Percentiles rank a stretch among this genome's conserved stretches.
Evolutionary conservation across 805 yeast species (phyloP).

Genomic region (Wickerhamomyces strasburgensis): DNA sequence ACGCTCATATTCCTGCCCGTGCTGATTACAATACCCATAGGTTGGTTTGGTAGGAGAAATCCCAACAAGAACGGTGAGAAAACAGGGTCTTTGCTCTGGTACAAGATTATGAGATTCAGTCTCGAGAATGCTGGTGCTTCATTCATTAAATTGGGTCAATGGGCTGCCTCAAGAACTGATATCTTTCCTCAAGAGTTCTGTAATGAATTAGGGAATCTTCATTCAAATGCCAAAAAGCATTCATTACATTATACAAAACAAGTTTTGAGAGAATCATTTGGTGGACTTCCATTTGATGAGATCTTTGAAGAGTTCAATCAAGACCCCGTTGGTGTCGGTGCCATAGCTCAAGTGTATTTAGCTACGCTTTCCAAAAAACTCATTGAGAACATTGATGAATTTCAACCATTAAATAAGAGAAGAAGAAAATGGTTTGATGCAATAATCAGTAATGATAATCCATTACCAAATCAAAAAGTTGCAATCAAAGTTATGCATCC

Average conservation of each 20-base stretch:
- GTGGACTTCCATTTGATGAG: constrained; percentile 50
- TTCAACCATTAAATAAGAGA: constrained; percentile 18
- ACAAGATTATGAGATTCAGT: constrained; percentile 50
- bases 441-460: constrained; percentile 11
- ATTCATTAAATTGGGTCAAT: constrained; percentile 88
- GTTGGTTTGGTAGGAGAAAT: constrained; percentile 26
- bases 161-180: constrained; percentile 98
- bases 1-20: constrained; percentile 67
- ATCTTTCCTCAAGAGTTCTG: constrained; percentile 80
- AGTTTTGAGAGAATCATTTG: constrained; percentile 55
- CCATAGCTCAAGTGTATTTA: constrained; percentile 92
- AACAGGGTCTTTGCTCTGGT: constrained; percentile 71
- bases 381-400: constrained; percentile 31
- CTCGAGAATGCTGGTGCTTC: constrained; percentile 91
- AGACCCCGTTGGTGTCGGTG: constrained; percentile 91
- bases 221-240: constrained; percentile 80
- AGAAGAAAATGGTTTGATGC: constrained; percentile 18
- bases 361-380: constrained; percentile 55
- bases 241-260: constrained; percentile 53
- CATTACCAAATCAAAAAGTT: constrained; percentile 49
- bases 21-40: constrained; percentile 56
- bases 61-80: constrained; percentile 34
- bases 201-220: constrained; percentile 67
- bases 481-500: constrained; percentile 96
- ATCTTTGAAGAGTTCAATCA: constrained; percentile 75